Base-by-base conservation (phyloP, 495 filamentous ascomycete genomes). In the Patellaria atrata region DNA sequence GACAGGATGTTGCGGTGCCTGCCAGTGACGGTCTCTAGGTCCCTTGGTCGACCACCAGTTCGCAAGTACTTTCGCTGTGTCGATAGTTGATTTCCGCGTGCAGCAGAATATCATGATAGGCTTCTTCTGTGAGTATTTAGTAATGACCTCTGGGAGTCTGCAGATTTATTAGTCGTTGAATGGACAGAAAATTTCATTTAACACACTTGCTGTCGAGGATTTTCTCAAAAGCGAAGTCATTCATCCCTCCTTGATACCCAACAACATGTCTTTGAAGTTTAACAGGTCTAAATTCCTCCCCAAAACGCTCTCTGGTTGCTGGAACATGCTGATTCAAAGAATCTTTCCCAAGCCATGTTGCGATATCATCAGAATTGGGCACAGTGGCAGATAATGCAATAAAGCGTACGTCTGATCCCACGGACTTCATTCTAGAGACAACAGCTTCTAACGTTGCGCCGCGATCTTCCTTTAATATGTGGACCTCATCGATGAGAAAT, bases 401-500 rank as follows among this genome's bases (percentile, higher is more conserved):
- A 44, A 97, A 96, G 9, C 89, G 75, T 2, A 96, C 77, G 53
- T 82, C 74, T 0, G 79, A 77, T 1, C 82, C 81, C 34, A 85
- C 77, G 0, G 79, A 80, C 57, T 94, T 94, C 89, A 94, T 97
- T 4, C 89, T 77, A 23, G 87, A 94, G 2, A 94, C 85, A 7
- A 94, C 81, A n/a, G 83, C 83, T 52, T 97, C 89, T 3, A 97
- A 65, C 0, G 82, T 93, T 7, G 89, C 86, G 7, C 89, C 89
- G 7, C 89, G 75, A 4, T 67, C 58, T 39, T 96, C 89, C 45
- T 87, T 93, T 31, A 97, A 67, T 23, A 94, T 86, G 50, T 97
- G 89, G 0, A 97, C 86, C 48, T 97, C 89, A 49, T 97, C 89
- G 42, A 97, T 91, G 13, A 97, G 68, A 36, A 94, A 93, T 0